These are phyloP conservation scores for Colletotrichum tropicale DNA, from an alignment of 2,329 filamentous ascomycete species.

Conservation along the genomic window DNA sequence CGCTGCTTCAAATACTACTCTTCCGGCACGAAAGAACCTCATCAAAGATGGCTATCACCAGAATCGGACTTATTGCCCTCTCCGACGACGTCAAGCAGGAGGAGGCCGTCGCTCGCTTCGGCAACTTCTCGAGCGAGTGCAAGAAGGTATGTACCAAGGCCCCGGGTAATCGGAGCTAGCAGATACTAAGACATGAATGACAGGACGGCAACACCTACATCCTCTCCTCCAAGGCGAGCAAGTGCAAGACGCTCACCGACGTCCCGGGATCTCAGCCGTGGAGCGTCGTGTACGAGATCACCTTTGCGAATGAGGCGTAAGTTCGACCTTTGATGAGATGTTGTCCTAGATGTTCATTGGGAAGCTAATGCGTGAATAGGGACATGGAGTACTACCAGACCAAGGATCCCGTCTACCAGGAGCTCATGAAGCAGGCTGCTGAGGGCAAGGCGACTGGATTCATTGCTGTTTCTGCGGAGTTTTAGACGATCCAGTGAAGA, in stretches of 20 bases:
- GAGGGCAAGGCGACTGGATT: slow-evolving; percentile 16
- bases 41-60: slow-evolving; percentile 8
- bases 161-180: rapidly evolving
- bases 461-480: slow-evolving; percentile 2
- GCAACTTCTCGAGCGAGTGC: slow-evolving; percentile 4
- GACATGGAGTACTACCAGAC: slow-evolving; percentile 20
- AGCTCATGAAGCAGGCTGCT: slow-evolving; percentile 13
- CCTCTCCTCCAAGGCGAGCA: slow-evolving; percentile 15
- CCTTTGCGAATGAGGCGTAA: slow-evolving; percentile 2
- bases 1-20: background rate
- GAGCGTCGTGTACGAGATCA: slow-evolving; percentile 13
- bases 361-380: background rate
- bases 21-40: background rate
- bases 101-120: slow-evolving; percentile 5
- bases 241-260: slow-evolving; percentile 12
- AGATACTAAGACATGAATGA: background rate
- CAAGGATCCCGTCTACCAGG: slow-evolving; percentile 12
- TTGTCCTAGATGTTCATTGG: background rate
- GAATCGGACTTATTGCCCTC: slow-evolving; percentile 12
- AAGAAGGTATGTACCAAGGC: background rate
- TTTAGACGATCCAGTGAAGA: background rate
- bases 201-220: slow-evolving; percentile 13
- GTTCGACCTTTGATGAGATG: background rate
- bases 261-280: slow-evolving; percentile 11
- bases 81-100: slow-evolving; percentile 6